Conservation (phyloP, 805 yeast species). For the Cyberlindnera saturnus region DNA sequence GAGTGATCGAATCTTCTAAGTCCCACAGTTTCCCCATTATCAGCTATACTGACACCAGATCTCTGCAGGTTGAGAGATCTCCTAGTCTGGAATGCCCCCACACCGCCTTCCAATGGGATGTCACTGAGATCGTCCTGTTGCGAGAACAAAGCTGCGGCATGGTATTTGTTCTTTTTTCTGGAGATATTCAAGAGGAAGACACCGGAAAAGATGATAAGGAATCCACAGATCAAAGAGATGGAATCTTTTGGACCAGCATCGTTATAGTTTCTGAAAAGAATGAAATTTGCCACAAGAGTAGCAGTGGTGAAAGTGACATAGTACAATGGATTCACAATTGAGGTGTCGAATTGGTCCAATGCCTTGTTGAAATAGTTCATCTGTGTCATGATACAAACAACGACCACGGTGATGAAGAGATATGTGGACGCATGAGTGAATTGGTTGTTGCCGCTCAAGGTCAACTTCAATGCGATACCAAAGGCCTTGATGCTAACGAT, state of each 20-base stretch:
- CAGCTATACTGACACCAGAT: constrained; percentile 27
- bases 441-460: constrained; percentile 81
- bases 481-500: constrained; percentile 92
- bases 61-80: constrained; percentile 67
- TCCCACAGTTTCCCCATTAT: constrained; percentile 44
- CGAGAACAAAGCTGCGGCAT: constrained; percentile 29
- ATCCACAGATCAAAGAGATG: constrained; percentile 77
- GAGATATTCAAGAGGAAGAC: constrained; percentile 78
- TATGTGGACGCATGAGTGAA: constrained; percentile 81
- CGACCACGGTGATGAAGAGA: constrained; percentile 71
- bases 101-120: constrained; percentile 80
- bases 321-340: constrained; percentile 85
- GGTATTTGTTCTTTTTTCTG: constrained; percentile 53
- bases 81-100: constrained; percentile 71
- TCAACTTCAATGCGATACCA: constrained; percentile 84
- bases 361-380: constrained; percentile 95
- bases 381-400: constrained; percentile 77
- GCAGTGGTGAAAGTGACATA: constrained; percentile 90
- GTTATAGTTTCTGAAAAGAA: constrained; percentile 81
- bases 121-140: constrained; percentile 51
- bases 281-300: constrained; percentile 79
- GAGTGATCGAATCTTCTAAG: constrained; percentile 47
- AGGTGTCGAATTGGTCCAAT: constrained; percentile 86
- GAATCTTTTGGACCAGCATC: constrained; percentile 75
- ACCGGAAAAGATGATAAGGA: constrained; percentile 80